Conservation (phyloP, 805 yeast species). For the Tetrapisispora fleetii region DNA sequence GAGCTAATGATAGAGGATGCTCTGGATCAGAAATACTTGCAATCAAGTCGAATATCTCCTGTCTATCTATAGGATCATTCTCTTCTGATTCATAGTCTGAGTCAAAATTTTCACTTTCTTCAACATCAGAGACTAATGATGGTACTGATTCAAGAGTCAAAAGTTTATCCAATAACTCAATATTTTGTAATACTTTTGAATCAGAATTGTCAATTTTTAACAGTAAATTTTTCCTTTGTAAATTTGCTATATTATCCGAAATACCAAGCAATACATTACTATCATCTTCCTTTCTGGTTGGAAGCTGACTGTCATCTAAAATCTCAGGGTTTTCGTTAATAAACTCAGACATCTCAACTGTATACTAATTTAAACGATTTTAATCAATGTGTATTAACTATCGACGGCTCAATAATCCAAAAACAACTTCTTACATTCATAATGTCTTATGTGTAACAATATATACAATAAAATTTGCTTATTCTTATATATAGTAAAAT, state of each 20-base stretch:
- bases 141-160: constrained; percentile 17
- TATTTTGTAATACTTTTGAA: constrained; percentile 19
- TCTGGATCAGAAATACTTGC: constrained; percentile 92
- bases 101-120: constrained; percentile 13
- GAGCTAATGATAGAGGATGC: constrained; percentile 91
- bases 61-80: constrained; percentile 66
- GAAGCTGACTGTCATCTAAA: constrained; percentile 64
- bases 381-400: no score
- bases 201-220: constrained; percentile 21
- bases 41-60: constrained; percentile 80
- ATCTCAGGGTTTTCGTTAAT: constrained; percentile 89
- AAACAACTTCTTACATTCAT: no score
- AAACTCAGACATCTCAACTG: constrained; percentile 56
- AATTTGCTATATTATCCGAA: constrained; percentile 8
- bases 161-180: constrained; percentile 25
- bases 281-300: constrained; percentile 44
- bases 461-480: not conserved
- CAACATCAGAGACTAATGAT: constrained; percentile 14
- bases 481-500: not conserved
- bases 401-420: no score
- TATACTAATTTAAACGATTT: no score
- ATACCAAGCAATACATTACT: constrained; percentile 12
- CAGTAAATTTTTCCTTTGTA: constrained; percentile 19
- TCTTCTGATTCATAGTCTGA: constrained; percentile 18
- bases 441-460: no score